Base-by-base conservation (phyloP, 441 rosid species). In the Daphne laureola region DNA sequence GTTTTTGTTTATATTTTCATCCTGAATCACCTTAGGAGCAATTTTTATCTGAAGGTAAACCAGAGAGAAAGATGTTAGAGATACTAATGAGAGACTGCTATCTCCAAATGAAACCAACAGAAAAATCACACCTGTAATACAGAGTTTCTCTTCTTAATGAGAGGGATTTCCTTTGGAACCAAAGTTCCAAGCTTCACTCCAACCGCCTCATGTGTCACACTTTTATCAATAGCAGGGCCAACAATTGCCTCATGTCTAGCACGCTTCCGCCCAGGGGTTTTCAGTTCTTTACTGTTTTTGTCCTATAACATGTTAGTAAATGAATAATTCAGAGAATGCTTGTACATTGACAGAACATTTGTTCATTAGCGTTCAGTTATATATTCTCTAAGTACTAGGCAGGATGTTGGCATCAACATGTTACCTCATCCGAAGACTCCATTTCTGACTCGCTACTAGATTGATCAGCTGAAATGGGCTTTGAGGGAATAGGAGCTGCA, bases 381-480 rank as follows among this genome's bases (percentile, higher is more conserved):
- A 18, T 43, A 38, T 38, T 42, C 48, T 14, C 13, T 53, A 47
- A 51, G 17, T 46, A 16, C 53, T 43, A 43, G 17, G 53, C 51
- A 49, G 55, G 23, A 57, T 43, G 26, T 58, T 49, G 40, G 59
- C 17, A 63, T 67, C 43, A 65, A 55, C 56, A 58, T 9, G 43
- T 45, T 51, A 74, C 96, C 84, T 89, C 95, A 63, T 85, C 86
- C 8, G 90, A 86, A 74, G 90, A 84, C 58, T 89, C 98, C 92
- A 89, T 71, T 77, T 87, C 97, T 21, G 97, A 89, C 72, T 93
- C 98, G 60, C 87, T 78, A 65, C 85, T 80, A 57, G 92, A 89
- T 59, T 65, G 71, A 66, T 76, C 82, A 17, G 62, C 79, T 55
- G 68, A 14, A 14, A 59, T 55, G 65, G 75, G 72, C 54, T 76